Conservation (phyloP, 1,139 yeast species). For the Geotrichum armillariae region DNA sequence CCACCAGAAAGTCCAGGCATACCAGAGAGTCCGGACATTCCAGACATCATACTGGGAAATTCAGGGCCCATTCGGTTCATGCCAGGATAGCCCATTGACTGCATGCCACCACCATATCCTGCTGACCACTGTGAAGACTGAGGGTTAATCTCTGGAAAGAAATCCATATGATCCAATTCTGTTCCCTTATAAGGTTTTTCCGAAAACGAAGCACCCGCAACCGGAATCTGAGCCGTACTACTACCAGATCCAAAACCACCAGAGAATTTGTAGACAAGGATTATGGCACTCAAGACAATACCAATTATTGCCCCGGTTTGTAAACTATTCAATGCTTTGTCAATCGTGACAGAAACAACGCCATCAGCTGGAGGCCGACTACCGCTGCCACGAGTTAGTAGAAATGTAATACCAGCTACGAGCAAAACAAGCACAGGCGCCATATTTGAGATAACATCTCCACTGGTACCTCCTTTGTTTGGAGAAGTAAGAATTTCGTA, state of each 20-base stretch:
- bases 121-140: no score
- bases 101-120: no score
- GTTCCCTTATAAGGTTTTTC: neutral
- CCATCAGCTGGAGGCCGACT: neutral
- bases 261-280: neutral
- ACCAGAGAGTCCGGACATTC: conserved; percentile 1
- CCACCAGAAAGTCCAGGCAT: neutral
- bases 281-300: neutral
- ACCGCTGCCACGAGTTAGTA: neutral
- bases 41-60: neutral
- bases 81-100: neutral
- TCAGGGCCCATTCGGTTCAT: no score
- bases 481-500: neutral
- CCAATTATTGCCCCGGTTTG: conserved; percentile 6
- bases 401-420: conserved; percentile 7
- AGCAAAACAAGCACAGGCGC: conserved; percentile 8
- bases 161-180: neutral
- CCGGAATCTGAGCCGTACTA: neutral
- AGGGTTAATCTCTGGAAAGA: neutral
- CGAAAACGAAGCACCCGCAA: neutral
- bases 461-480: neutral
- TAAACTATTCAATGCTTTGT: neutral
- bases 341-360: neutral
- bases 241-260: no score
- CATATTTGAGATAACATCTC: conserved; percentile 6